A percentile compares a stretch with the other conserved stretches of the same genome.
Evolutionary conservation across 2,329 filamentous ascomycete species (phyloP).

Genomic region (Pezicula rhizophila): DNA sequence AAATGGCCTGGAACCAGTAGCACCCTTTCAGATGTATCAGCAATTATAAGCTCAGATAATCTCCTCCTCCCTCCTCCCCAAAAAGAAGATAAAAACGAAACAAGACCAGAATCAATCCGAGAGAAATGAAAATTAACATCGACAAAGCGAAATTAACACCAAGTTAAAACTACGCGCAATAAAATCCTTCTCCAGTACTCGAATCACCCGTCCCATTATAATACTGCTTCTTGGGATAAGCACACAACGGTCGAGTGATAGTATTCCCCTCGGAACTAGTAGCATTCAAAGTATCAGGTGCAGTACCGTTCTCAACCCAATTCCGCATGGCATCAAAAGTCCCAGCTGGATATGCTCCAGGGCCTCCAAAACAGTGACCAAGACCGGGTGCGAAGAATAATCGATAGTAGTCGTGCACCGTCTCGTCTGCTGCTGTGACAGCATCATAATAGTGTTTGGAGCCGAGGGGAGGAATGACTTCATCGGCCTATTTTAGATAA

Average conservation of each 20-base stretch:
- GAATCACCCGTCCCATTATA: not conserved
- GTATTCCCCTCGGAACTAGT: not conserved
- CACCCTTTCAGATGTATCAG: too few relatives aligned
- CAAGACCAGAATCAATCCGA: too few relatives aligned
- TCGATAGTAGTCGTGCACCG: slow-evolving; percentile 27
- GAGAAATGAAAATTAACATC: too few relatives aligned
- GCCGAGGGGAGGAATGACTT: slow-evolving; percentile 6
- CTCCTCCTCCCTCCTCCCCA: too few relatives aligned
- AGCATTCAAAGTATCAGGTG: slow-evolving; percentile 16
- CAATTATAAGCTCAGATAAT: too few relatives aligned
- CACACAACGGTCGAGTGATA: slow-evolving; percentile 4
- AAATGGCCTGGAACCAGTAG: too few relatives aligned
- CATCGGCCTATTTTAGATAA: slow-evolving; percentile 3
- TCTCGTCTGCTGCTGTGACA: slow-evolving; percentile 13
- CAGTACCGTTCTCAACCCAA: slow-evolving; percentile 28
- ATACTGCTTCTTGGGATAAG: slow-evolving; percentile 8
- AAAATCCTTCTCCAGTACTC: not conserved
- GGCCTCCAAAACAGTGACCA: slow-evolving; percentile 27
- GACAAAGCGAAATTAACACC: too few relatives aligned
- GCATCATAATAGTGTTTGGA: slow-evolving; percentile 23
- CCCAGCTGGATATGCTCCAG: slow-evolving; percentile 17
- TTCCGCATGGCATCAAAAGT: slow-evolving; percentile 23
- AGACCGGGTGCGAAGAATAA: slow-evolving; percentile 28
- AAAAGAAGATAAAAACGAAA: too few relatives aligned
- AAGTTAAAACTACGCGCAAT: not conserved